A percentile compares a stretch with the other conserved stretches of the same genome.
Conservation (phyloP, 768 basidiomycete species). For the Crassisporium funariophilum region DNA sequence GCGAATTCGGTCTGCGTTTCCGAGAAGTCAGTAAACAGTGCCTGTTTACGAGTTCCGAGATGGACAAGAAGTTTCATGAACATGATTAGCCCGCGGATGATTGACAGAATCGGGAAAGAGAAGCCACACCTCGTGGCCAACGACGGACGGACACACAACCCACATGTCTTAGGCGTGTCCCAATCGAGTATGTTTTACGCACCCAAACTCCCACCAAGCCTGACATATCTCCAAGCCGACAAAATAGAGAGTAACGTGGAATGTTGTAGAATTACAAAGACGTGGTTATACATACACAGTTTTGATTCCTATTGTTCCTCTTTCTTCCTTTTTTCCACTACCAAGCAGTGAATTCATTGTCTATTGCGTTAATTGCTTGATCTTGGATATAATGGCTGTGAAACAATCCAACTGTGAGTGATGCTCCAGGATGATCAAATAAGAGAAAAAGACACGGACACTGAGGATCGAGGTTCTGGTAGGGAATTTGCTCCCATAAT, state of each 20-base stretch:
- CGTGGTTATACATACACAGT: constrained; percentile 10
- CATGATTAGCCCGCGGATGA: no score
- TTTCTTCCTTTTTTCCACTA: constrained; percentile 2
- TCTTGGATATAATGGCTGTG: constrained; percentile 52
- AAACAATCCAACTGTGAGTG: constrained; percentile 17
- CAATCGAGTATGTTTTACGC: constrained; percentile 17
- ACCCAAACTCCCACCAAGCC: background rate
- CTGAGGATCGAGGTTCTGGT: constrained; percentile 79
- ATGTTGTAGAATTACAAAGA: constrained; percentile 16
- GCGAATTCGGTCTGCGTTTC: no score
- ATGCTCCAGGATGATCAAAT: constrained; percentile 10
- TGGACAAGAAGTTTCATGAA: no score
- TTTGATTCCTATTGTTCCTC: constrained; percentile 8
- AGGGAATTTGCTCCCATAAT: constrained; percentile 81
- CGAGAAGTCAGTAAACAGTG: no score
- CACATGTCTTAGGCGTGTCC: constrained; percentile 8
- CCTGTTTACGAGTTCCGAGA: no score
- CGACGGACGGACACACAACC: constrained; percentile 1
- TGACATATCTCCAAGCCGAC: no score
- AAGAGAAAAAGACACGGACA: constrained; percentile 44
- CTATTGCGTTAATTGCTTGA: constrained; percentile 47
- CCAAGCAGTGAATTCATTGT: background rate
- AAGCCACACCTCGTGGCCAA: constrained; percentile 17
- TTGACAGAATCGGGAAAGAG: constrained; percentile 11
- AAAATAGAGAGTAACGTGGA: constrained; percentile 1